Conservation (phyloP, 176 grass and related monocot genomes). For the Cymbopogon citratus region DNA sequence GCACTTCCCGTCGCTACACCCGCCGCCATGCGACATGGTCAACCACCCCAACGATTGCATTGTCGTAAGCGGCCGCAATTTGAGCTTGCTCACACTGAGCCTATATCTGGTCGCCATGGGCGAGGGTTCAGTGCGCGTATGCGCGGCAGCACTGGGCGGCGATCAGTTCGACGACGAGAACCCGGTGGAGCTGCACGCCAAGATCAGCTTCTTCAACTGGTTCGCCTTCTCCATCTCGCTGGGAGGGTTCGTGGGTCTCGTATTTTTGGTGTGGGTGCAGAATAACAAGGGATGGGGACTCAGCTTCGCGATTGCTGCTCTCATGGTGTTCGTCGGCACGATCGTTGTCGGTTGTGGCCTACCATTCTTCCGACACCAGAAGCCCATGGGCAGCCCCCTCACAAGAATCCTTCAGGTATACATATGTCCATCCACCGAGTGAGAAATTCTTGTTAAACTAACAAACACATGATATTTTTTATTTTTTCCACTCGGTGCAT, state of each 20-base stretch:
- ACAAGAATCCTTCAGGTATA: conserved; percentile 53
- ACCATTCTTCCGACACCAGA: conserved; percentile 46
- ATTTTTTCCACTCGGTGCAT: too few relatives aligned
- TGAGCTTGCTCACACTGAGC: conserved; percentile 38
- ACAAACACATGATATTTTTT: neutral
- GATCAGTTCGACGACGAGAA: conserved; percentile 60
- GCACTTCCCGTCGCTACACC: conserved; percentile 37
- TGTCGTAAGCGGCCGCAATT: conserved; percentile 23
- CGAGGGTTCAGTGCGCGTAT: conserved; percentile 34
- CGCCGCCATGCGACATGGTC: conserved; percentile 29
- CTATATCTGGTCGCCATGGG: conserved; percentile 43
- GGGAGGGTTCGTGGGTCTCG: conserved; percentile 37
- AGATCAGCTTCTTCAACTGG: conserved; percentile 70
- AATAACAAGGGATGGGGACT: conserved; percentile 49
- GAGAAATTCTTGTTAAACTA: neutral
- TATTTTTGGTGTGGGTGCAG: conserved; percentile 60
- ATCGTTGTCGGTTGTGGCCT: conserved; percentile 25
- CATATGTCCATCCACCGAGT: conserved; percentile 13
- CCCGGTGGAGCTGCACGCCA: conserved; percentile 11
- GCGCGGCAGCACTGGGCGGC: conserved; percentile 40
- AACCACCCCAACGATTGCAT: conserved; percentile 19
- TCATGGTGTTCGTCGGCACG: conserved; percentile 28
- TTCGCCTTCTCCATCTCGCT: conserved; percentile 49
- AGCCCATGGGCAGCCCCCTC: conserved; percentile 60
- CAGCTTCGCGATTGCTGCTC: conserved; percentile 24